Base-by-base conservation (phyloP, 352 stramenopile species). In the Phytophthora vignae region DNA sequence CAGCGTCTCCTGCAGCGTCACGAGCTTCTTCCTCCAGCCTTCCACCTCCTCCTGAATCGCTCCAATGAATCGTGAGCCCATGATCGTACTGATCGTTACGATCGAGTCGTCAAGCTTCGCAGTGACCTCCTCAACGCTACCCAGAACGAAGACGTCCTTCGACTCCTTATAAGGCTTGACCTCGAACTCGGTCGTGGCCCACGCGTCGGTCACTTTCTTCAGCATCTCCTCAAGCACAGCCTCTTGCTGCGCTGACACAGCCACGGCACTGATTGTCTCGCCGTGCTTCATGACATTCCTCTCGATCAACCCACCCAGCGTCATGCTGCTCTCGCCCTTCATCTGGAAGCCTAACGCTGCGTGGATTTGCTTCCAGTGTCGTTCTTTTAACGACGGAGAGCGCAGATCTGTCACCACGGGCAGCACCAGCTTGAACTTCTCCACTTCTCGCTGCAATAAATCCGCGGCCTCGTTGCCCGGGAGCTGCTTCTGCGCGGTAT, bases 151-250 rank as follows among this genome's bases (percentile, higher is more conserved):
- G 6, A 98, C 75, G 52, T 98, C 95, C 64, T 98, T 98, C 14
- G 88, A 85, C 21, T 98, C 95, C 63, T 98, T 98, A 78, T 98
- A 98, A 2, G 70, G 73, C 48, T 98, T 98, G 11, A 98, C 91
- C 44, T 98, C 92, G 52, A 98, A 97, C 71, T 98, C 92, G 4
- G 87, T 94, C 5, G 78, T 88, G 1, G 91, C 80, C 95, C 95
- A 98, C 7, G 81, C 87, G n/a, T 89, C 79, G 0, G 82, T 94
- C n/a, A 98, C 92, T 71, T 98, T 98, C 27, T 90, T 87, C 25
- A 98, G 88, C 92, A 98, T 98, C 64, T 95, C 92, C 64, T 98
- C 95, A 0, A 98, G 78, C 1, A 98, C 92, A 0, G 80, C 70
- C 73, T 98, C 95, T 59, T 98, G 94, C 57, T 97, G 90, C 1